A percentile compares a stretch with the other conserved stretches of the same genome.
Conservation (phyloP, 2,329 filamentous ascomycete species). For the Colletotrichum horii region DNA sequence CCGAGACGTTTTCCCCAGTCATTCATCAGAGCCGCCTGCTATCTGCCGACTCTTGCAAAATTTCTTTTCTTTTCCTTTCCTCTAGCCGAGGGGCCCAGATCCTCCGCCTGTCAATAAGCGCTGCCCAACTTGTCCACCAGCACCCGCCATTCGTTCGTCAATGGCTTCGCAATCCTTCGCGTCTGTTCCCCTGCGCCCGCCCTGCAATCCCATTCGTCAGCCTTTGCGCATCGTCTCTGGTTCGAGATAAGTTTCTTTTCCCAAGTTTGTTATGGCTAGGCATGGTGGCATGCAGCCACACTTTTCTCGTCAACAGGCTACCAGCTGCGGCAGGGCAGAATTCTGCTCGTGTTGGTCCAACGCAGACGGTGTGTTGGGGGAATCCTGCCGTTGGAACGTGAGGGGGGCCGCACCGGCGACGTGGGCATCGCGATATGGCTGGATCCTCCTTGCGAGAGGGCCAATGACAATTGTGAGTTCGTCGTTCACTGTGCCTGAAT, state of each 20-base stretch:
- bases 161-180: constrained; percentile 16
- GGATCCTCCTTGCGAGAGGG: too few relatives aligned
- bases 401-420: not conserved
- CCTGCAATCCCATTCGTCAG: not conserved
- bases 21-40: not conserved
- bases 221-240: not conserved
- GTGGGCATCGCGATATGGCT: not conserved
- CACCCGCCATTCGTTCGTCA: not conserved
- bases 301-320: not conserved
- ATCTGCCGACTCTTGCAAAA: not conserved
- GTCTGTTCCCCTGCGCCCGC: not conserved
- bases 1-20: not conserved
- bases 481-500: not conserved
- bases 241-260: not conserved
- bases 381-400: not conserved
- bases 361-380: not conserved
- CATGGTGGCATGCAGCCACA: constrained; percentile 4
- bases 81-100: not conserved
- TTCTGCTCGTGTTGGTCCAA: not conserved
- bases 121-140: not conserved
- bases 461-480: not conserved
- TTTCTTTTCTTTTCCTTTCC: not conserved
- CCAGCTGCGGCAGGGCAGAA: not conserved
- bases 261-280: not conserved
- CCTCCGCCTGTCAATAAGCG: not conserved